phyloP scores from a whole-genome alignment of 306 rosid genomes.

The Medicago lupulina region DNA sequence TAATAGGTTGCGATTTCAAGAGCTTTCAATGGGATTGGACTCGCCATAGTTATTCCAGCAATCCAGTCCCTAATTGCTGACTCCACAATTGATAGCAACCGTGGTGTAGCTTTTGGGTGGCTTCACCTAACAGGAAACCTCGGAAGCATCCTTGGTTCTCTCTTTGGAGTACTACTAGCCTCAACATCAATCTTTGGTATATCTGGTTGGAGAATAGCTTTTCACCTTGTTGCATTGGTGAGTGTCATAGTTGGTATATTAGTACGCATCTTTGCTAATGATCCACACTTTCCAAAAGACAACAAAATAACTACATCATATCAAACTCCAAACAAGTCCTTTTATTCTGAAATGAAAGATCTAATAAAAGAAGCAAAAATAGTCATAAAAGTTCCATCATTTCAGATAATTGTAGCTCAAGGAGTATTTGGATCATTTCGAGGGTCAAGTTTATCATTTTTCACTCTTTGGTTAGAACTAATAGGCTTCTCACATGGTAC shows the following conservation, averaged over 20 bases:
- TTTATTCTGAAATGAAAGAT: conserved; percentile 57
- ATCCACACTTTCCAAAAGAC: conserved; percentile 61
- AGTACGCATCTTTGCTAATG: conserved; percentile 66
- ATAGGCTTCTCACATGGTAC: conserved; percentile 75
- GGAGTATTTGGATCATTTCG: conserved; percentile 92
- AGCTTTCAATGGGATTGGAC: conserved; percentile 92
- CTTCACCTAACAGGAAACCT: conserved; percentile 65
- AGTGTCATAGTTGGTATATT: conserved; percentile 74
- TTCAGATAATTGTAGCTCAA: conserved; percentile 88
- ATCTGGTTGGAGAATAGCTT: conserved; percentile 89
- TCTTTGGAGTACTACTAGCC: conserved; percentile 69
- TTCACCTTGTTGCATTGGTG: conserved; percentile 70
- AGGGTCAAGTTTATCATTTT: conserved; percentile 76
- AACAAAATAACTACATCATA: conserved; percentile 24
- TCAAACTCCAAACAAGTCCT: conserved; percentile 40
- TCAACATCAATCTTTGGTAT: conserved; percentile 66
- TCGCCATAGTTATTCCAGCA: conserved; percentile 86
- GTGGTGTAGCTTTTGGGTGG: conserved; percentile 88
- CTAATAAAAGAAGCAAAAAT: conserved; percentile 66
- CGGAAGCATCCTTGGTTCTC: conserved; percentile 80
- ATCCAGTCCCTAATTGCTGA: conserved; percentile 84
- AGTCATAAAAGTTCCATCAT: conserved; percentile 67
- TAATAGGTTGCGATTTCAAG: conserved; percentile 83
- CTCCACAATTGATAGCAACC: conserved; percentile 72
- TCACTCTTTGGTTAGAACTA: conserved; percentile 86